Base-by-base conservation (phyloP, 331 rosid species). In the Malus hybrid region DNA sequence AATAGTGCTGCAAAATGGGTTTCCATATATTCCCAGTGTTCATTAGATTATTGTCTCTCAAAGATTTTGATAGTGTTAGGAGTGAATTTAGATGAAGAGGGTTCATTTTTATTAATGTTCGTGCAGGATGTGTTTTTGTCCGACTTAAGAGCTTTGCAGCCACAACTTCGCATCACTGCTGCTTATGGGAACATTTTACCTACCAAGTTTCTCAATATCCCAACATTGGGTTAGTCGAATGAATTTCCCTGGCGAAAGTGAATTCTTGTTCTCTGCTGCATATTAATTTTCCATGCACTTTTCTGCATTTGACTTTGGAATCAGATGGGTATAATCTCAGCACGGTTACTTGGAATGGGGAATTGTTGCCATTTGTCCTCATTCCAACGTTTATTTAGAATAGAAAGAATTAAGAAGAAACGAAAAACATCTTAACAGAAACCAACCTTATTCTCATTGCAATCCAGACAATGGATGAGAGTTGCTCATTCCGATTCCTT, bases 151-250 rank as follows among this genome's bases (percentile, higher is more conserved):
- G 90, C 83, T 73, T 77, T 94, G 85, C 86, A 92, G 77, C 97
- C 97, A 1, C 88, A 92, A 69, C 80, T 94, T 56, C 90, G 99
- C 77, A 78, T 94, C 69, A 91, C 97, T 1, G 97, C 97, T 1
- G 99, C 97, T 33, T 94, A 91, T 63, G 97, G 98, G 70, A 94
- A 94, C 72, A 91, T 94, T 84, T 83, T 91, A 73, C 98, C 98
- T 36, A 88, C 81, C 87, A 86, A 87, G 77, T 87, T 94, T 87
- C 90, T 94, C 15, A 70, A 88, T 60, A 87, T 91, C 77, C 99
- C 95, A 7, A 57, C 82, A 39, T 69, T 71, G 46, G 98, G 98
- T 91, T 83, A 55, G 86, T 83, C 13, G 14, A 76, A 42, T 28
- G 7, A 59, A 24, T 4, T 73, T 69, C 46, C 8, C 66, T 59